Conservation (phyloP, 768 basidiomycete genomes). For the Podaxis pistillaris region DNA sequence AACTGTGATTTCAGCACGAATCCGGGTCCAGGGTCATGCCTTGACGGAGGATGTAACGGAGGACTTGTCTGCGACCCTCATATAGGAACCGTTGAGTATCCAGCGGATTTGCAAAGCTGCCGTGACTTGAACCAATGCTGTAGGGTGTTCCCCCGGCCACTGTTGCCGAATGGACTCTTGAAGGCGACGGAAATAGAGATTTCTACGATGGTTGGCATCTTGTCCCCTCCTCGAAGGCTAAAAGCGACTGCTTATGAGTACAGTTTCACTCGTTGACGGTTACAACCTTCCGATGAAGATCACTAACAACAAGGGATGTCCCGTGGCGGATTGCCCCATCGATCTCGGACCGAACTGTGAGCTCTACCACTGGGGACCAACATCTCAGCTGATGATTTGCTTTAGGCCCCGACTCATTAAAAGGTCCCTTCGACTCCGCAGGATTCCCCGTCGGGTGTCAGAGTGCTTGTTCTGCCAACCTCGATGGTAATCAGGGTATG, state of each 20-base stretch:
- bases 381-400: not conserved
- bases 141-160: slow-evolving; percentile 60
- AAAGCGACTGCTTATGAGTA: not conserved
- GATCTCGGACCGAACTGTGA: slow-evolving; percentile 55
- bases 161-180: slow-evolving; percentile 66
- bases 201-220: slow-evolving; percentile 53
- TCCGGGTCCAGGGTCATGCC: slow-evolving; percentile 1
- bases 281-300: slow-evolving; percentile 57
- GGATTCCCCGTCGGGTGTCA: slow-evolving; percentile 53
- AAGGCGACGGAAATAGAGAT: slow-evolving; percentile 36
- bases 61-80: slow-evolving; percentile 50
- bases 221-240: not conserved
- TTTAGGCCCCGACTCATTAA: slow-evolving; percentile 40
- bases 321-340: slow-evolving; percentile 46
- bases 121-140: not conserved
- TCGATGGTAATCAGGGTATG: slow-evolving; percentile 30
- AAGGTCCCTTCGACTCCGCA: slow-evolving; percentile 45
- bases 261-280: slow-evolving; percentile 60
- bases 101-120: too few species aligned
- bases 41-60: slow-evolving; percentile 44
- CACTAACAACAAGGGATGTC: slow-evolving; percentile 47
- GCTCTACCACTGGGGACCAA: not conserved
- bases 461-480: slow-evolving; percentile 43
- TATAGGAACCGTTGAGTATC: slow-evolving; percentile 41
- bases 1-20: slow-evolving; percentile 53